Conservation (phyloP, 1,139 yeast genomes). For the Arxiozyma slooffiae region DNA sequence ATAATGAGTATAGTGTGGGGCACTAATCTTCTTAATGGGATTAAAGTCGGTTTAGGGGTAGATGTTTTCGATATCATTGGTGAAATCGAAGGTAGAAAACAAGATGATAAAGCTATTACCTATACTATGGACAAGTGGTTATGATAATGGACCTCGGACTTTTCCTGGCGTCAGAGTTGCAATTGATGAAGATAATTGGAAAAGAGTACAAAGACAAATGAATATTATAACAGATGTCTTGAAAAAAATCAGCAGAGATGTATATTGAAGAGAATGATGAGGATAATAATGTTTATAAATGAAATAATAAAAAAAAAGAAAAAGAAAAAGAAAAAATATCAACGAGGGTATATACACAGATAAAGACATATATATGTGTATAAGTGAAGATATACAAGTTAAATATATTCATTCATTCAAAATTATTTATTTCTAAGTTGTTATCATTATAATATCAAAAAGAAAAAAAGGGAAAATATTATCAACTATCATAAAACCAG, state of each 20-base stretch:
- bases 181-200: slow-evolving; percentile 36
- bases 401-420: too few species aligned
- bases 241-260: slow-evolving; percentile 27
- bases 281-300: neutral
- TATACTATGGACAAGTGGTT: slow-evolving; percentile 40
- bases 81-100: slow-evolving; percentile 72
- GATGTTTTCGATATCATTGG: slow-evolving; percentile 71
- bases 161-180: slow-evolving; percentile 73
- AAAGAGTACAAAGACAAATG: slow-evolving; percentile 48
- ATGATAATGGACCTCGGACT: slow-evolving; percentile 43
- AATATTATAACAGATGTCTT: slow-evolving; percentile 37
- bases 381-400: neutral
- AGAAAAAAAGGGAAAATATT: too few species aligned
- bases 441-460: too few species aligned
- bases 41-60: slow-evolving; percentile 35
- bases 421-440: too few species aligned
- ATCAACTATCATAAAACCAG: too few species aligned
- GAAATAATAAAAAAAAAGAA: neutral
- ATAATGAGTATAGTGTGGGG: slow-evolving; percentile 32
- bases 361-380: too few species aligned
- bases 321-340: neutral
- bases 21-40: slow-evolving; percentile 19
- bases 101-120: slow-evolving; percentile 60
- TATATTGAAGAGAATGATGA: slow-evolving; percentile 26
- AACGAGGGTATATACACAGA: neutral